Percentiles rank a stretch among this genome's conserved stretches.
phyloP scores from a whole-genome alignment of 331 rosid genomes.

The Erythrophleum ivorense region DNA sequence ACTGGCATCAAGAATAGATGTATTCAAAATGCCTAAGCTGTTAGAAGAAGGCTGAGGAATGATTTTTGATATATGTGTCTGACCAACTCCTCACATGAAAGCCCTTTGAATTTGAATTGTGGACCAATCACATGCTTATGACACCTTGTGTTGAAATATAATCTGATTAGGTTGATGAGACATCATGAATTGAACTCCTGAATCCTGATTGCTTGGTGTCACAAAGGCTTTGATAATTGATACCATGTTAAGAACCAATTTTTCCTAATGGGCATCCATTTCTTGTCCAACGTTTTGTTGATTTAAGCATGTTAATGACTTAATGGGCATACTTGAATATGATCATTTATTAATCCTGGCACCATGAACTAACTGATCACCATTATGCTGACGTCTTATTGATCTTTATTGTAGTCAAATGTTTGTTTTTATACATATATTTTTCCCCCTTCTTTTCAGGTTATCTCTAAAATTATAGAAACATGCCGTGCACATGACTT shows the following conservation, averaged over 20 bases:
- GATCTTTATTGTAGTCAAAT: background rate
- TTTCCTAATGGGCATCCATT: background rate
- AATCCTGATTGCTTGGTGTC: background rate
- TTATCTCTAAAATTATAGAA: constrained; percentile 84
- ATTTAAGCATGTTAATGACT: constrained; percentile 8
- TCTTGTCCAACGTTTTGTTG: constrained; percentile 17
- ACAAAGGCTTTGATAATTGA: background rate
- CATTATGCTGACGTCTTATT: background rate
- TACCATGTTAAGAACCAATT: background rate
- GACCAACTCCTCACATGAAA: background rate
- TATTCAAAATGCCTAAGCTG: background rate
- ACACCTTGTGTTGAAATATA: background rate
- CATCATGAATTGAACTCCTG: background rate
- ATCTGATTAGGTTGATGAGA: background rate
- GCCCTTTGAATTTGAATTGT: background rate
- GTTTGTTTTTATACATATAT: background rate
- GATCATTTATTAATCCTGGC: background rate
- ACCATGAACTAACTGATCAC: constrained; percentile 11
- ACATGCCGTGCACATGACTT: constrained; percentile 86
- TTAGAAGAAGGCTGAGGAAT: background rate
- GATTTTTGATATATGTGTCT: background rate
- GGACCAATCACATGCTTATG: background rate
- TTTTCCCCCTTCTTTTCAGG: constrained; percentile 61
- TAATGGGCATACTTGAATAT: constrained; percentile 10
- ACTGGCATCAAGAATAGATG: background rate